Evolutionary conservation across 108 stramenopile genomes (phyloP), one percentile per base, ranked within the genome.

Genomic region (Fragilaria crotonensis): DNA sequence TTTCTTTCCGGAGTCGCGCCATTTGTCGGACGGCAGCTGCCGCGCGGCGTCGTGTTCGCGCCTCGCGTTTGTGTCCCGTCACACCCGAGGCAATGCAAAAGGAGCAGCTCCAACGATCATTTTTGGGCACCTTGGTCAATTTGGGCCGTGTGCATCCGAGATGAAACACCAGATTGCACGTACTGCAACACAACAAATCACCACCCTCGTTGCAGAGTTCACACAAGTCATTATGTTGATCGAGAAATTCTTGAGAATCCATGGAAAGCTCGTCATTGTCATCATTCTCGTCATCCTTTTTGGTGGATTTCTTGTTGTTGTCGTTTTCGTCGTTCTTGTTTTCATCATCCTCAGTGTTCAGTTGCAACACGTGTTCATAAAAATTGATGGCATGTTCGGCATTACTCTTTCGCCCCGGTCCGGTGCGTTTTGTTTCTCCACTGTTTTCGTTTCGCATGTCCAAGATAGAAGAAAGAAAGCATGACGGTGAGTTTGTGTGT

Each of bases 161-260:
- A 71, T 97, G 96, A 75, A 94, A 97, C 26, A 86, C 90, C n/a
- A 93, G 65, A 57, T 77, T 84, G 73, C 96, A 97, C 0, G 94
- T 95, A 44, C 79, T 83, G 64, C 96, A 97, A 59, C 88, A 92
- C 29, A 95, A 56, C 20, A 97, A 62, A 63, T 93, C 85, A 7
- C 85, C 88, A 9, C 72, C 78, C 28, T 76, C 25, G 45, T 81
- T 78, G 67, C 93, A 95, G 11, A 90, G 90, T 59, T 96, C 93
- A 57, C 95, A 96, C 14, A 76, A 57, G 66, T 96, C 91, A 62
- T 92, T 93, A 72, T 96, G 93, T 62, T 83, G 79, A 48, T 81
- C 74, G 32, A 87, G 67, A 62, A 87, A 87, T 52, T 87, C 86
- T 59, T 82, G 62, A 20, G 79, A 73, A 47, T 79, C 79, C 41